Evolutionary conservation across 495 filamentous ascomycete genomes (phyloP).

Genomic region (Symbiotaphrina buchneri): DNA sequence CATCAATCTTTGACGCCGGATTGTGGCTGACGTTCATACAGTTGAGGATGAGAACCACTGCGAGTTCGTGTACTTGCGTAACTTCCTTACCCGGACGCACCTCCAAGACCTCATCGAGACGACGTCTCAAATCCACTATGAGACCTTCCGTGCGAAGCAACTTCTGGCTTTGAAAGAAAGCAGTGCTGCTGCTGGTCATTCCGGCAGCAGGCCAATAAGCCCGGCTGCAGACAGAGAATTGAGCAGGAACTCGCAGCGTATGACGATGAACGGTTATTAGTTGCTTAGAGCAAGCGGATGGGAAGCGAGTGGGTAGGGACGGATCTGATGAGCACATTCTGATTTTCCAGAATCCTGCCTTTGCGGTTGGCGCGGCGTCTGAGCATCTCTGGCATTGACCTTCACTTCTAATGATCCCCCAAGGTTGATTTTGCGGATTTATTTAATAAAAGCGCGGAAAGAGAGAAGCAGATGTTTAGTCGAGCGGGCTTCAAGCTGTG

Average conservation of each 20-base stretch:
- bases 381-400: too few relatives aligned
- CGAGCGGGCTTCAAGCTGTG: background rate
- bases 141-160: conserved; percentile 99
- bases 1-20: background rate
- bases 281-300: too few relatives aligned
- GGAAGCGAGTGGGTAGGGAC: too few relatives aligned
- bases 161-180: conserved; percentile 93
- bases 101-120: conserved; percentile 96
- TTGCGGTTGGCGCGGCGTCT: too few relatives aligned
- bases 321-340: too few relatives aligned
- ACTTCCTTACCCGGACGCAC: conserved; percentile 95
- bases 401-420: too few relatives aligned
- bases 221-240: conserved; percentile 85
- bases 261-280: conserved; percentile 97
- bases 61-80: conserved; percentile 94
- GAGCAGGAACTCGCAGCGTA: conserved; percentile 86
- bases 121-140: conserved; percentile 99
- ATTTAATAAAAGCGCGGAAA: background rate
- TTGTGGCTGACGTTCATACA: background rate
- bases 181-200: conserved; percentile 59
- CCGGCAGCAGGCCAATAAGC: conserved; percentile 80
- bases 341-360: too few relatives aligned
- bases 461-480: background rate
- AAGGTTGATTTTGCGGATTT: too few relatives aligned
- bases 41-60: conserved; percentile 99